These are phyloP conservation scores for Stenogyne calaminthoides DNA, from an alignment of 305 asterid species.

Conservation along the genomic window DNA sequence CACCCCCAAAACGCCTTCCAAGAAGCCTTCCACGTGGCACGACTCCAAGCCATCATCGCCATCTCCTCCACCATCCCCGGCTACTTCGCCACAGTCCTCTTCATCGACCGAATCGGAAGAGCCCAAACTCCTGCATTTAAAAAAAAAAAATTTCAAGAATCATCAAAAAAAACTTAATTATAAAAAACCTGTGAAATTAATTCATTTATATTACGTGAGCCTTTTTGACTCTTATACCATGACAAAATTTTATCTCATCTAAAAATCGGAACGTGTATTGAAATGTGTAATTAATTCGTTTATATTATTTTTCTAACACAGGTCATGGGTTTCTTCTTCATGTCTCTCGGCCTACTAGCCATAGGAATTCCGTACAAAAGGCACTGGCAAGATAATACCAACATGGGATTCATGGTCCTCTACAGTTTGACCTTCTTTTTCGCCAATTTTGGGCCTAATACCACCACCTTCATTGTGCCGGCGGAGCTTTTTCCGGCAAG, in stretches of 20 bases:
- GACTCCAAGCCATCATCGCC: slow-evolving; percentile 49
- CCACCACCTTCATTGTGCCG: slow-evolving; percentile 59
- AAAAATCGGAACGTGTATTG: too few relatives aligned
- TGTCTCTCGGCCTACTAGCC: slow-evolving; percentile 45
- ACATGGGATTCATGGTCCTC: slow-evolving; percentile 41
- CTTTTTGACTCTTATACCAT: too few relatives aligned
- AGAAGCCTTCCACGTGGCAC: slow-evolving; percentile 50
- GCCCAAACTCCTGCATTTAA: too few relatives aligned
- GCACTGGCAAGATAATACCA: slow-evolving; percentile 25
- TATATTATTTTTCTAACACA: too few relatives aligned
- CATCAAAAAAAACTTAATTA: too few relatives aligned
- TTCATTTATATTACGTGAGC: too few relatives aligned
- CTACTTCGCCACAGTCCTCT: slow-evolving; percentile 50
- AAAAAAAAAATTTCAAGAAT: too few relatives aligned
- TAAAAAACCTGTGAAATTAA: too few relatives aligned
- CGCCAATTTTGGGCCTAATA: slow-evolving; percentile 63
- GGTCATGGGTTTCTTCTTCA: slow-evolving; percentile 47
- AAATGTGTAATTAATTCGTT: too few relatives aligned
- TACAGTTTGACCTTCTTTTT: slow-evolving; percentile 56
- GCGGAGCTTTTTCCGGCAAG: slow-evolving; percentile 65
- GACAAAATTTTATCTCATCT: too few relatives aligned
- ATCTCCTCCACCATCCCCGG: slow-evolving; percentile 58
- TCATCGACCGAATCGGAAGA: slow-evolving; percentile 59
- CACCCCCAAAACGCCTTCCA: slow-evolving; percentile 29
- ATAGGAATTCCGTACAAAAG: slow-evolving; percentile 42